Base-by-base conservation (phyloP, 345 rosid genomes). In the Gossypium anomalum region DNA sequence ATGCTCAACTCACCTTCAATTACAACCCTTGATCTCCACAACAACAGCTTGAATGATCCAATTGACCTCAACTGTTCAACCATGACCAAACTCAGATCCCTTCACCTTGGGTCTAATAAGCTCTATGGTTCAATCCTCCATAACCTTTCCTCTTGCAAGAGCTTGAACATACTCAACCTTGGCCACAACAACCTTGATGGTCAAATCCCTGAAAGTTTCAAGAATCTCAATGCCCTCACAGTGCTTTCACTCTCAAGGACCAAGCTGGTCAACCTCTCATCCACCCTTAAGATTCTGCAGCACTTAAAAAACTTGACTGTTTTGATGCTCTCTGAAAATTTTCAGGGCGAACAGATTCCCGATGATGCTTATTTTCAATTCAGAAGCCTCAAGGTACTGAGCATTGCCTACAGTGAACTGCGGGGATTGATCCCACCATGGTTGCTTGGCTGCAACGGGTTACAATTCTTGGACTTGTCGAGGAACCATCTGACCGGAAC, bases 81-180 rank as follows among this genome's bases (percentile, higher is more conserved):
- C 83, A 71, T 87, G 87, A 49, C 81, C 87, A 64, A 93, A 88
- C 25, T 83, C 72, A 43, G 85, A 92, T 64, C 81, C 71, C 66
- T 88, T 88, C 56, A 82, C 90, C 2, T 91, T 25, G 92, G 92
- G 9, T 86, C 85, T 78, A 94, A 94, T 75, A 89, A 89, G 75
- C 79, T 94, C 78, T 85, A 86, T 15, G 92, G 96, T 14, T 82
- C 85, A 72, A 82, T 94, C 72, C 97, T 95, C 23, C 71, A 73
- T 13, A 89, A 89, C 8, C 80, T 94, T 9, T 61, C 76, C 57
- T 17, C 59, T 45, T 73, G 76, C 34, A 23, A 17, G 56, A 22
- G 23, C 43, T 47, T 73, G 41, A 59, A 22, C 6, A 11, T 45
- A 2, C 45, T 48, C 58, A 48, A 61, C 41, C 76, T 73, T 27